Percentiles rank a stretch among this genome's conserved stretches.
phyloP scores from a whole-genome alignment of 169 alveolate species.

The Theileria parva region DNA sequence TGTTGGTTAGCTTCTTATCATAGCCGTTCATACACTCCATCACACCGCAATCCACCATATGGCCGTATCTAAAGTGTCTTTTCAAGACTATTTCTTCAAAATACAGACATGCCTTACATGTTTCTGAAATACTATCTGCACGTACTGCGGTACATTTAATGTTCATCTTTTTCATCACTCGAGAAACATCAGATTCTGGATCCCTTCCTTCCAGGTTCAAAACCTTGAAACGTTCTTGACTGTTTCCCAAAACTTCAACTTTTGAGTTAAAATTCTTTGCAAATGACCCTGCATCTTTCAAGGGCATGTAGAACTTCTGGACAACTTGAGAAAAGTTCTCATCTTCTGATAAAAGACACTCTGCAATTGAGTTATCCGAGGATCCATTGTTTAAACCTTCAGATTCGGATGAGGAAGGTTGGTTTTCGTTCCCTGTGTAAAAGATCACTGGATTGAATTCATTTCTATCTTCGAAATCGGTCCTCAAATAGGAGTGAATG shows the following conservation, averaged over 20 bases:
- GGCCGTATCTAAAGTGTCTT: constrained; percentile 60
- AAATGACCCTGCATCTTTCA: constrained; percentile 57
- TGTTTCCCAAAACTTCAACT: background rate
- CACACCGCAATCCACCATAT: constrained; percentile 25
- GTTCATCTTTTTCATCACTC: background rate
- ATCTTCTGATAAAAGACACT: constrained; percentile 40
- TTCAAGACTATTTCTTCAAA: constrained; percentile 34
- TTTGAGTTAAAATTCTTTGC: constrained; percentile 25
- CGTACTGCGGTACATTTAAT: constrained; percentile 42
- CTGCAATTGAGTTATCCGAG: constrained; percentile 50
- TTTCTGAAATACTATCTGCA: constrained; percentile 28
- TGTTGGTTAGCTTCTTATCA: constrained; percentile 29
- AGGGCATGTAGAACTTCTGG: constrained; percentile 39
- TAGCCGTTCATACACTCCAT: constrained; percentile 61
- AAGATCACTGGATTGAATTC: background rate
- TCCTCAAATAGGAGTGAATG: background rate
- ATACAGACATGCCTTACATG: constrained; percentile 45
- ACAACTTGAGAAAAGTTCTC: background rate
- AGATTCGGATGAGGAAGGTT: background rate
- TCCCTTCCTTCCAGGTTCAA: constrained; percentile 8
- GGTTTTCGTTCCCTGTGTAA: background rate
- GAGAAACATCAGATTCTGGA: background rate
- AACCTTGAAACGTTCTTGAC: background rate
- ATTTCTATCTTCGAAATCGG: background rate
- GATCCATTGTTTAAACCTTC: background rate